Base-by-base conservation (phyloP, 345 rosid species). In the Excoecaria cochinchinensis region DNA sequence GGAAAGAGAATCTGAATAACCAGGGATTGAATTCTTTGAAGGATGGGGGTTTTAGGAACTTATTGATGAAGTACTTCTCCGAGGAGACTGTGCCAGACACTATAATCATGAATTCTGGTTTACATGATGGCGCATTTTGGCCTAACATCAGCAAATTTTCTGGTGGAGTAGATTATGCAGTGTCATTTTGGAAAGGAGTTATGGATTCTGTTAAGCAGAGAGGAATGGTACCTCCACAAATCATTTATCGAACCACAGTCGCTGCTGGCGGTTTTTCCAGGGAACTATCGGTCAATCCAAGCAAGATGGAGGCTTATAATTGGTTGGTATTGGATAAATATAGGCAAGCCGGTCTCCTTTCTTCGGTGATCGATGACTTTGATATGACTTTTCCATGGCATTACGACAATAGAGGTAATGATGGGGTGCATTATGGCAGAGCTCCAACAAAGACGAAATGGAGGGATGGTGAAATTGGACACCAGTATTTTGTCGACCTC, bases 301-400 rank as follows among this genome's bases (percentile, higher is more conserved):
- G 79, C 61, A 95, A 95, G 84, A 93, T 95, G 91, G 99, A 95
- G 82, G 88, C 81, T 0, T 93, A 84, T 60, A 95, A 95, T 40
- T 89, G 91, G 47, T 88, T 93, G 36, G 84, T 86, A 52, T 47
- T 93, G 0, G 98, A 95, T 82, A 90, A 89, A 77, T 79, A 93
- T 77, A 89, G 87, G 79, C 79, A 69, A 63, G 92, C 85, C 0
- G 90, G 94, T 73, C 36, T 95, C 63, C 65, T 95, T 11, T 80
- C 94, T 3, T 83, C 91, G 15, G 91, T 95, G 77, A 86, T 95
- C 0, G 99, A 93, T 78, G 84, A 93, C 82, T 93, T 93, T 0
- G 99, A 95, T 76, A 83, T 95, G 90, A 95, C 99, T 10, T 91
- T 73, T 81, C 97, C 98, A 0, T 95, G 98, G 98, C 99, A 95